Base-by-base conservation (phyloP, 345 rosid genomes). In the Citrus inodora region DNA sequence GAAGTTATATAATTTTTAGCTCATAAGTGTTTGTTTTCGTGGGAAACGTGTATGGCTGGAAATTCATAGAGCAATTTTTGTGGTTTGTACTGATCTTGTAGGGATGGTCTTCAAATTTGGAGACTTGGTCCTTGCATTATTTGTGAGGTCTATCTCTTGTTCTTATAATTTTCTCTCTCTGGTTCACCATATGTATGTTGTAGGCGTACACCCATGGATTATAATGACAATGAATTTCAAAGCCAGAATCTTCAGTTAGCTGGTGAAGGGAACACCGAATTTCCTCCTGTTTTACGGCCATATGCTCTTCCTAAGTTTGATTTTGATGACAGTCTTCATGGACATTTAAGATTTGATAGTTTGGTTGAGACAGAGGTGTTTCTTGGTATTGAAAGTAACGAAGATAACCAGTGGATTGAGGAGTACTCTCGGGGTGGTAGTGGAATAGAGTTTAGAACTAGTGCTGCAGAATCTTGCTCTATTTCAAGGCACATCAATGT, bases 191-290 rank as follows among this genome's bases (percentile, higher is more conserved):
- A 30, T 25, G 25, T 48, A 65, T 74, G 7, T 79, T 80, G 73
- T 83, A 96, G 99, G 94, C 78, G 86, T 80, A 85, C 79, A 87
- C 96, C 89, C 97, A 97, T 97, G 99, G 99, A 94, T 90, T 93
- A 89, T 92, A 97, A 97, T 89, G 99, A 94, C 86, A 93, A 84
- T 87, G 98, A 97, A 84, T 92, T 90, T 90, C 98, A 92, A 84
- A 88, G 92, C 89, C 96, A 90, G 86, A 97, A 93, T 89, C 94
- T 91, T 85, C 93, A 88, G 76, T 77, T 97, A 94, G 90, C 91
- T 78, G 93, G 96, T 87, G 99, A 97, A 86, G 94, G 92, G 64
- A 89, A 86, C 84, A 85, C 84, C 61, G 90, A 94, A 75, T 89
- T 87, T 81, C 87, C 97, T 48, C 89, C 97, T 79, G 92, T 84